Conservation (phyloP, 306 rosid genomes). For the Cajanus cajan region DNA sequence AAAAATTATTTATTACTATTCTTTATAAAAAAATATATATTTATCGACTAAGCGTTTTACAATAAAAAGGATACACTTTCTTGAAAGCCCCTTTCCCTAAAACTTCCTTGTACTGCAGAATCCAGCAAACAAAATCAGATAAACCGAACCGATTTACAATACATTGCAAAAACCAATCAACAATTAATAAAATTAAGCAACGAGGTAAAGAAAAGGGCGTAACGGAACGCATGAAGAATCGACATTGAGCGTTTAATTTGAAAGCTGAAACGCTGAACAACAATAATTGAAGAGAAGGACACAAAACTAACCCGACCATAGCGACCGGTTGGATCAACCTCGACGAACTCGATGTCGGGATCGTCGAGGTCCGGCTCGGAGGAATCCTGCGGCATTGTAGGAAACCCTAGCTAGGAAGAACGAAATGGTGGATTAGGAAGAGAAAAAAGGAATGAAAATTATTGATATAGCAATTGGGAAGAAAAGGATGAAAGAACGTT, state of each 20-base stretch:
- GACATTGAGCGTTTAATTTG: too few relatives aligned
- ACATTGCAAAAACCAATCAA: neutral
- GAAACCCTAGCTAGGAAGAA: constrained; percentile 25
- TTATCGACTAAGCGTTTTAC: neutral
- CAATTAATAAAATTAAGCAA: neutral
- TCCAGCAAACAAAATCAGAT: constrained; percentile 26
- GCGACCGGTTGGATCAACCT: constrained; percentile 86
- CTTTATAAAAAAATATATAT: too few relatives aligned
- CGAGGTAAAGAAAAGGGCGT: neutral
- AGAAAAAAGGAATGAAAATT: neutral
- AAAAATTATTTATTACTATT: too few relatives aligned
- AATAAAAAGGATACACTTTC: constrained; percentile 87
- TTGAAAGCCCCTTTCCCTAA: constrained; percentile 96
- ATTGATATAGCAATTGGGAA: neutral
- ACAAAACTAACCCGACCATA: constrained; percentile 81
- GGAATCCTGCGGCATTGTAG: constrained; percentile 63
- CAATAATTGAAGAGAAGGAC: neutral
- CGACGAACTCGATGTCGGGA: constrained; percentile 67
- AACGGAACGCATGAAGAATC: constrained; percentile 9
- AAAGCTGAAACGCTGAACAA: neutral
- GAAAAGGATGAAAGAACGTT: too few relatives aligned
- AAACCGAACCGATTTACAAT: neutral
- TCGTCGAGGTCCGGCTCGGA: constrained; percentile 70
- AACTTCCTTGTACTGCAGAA: constrained; percentile 83
- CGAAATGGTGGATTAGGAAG: neutral